Percentiles rank a stretch among this genome's conserved stretches.
Evolutionary conservation across 2,329 filamentous ascomycete genomes (phyloP).

Genomic region (Cytospora piceae): DNA sequence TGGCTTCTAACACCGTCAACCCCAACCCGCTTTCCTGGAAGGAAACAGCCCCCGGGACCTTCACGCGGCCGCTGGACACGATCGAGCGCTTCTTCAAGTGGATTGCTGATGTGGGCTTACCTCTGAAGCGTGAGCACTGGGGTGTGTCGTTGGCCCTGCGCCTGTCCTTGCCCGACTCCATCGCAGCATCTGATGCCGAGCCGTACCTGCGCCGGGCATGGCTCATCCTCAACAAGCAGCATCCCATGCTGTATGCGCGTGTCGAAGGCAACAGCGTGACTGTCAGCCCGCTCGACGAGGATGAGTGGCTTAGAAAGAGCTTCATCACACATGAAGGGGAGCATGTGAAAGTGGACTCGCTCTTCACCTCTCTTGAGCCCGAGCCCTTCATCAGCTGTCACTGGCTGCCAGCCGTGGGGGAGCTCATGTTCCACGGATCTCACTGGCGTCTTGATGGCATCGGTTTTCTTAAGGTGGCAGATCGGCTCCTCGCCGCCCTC

Average conservation of each 20-base stretch:
- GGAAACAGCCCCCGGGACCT: slow-evolving; percentile 1
- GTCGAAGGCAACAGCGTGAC: neutral
- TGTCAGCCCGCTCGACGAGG: slow-evolving; percentile 3
- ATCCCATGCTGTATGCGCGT: slow-evolving; percentile 7
- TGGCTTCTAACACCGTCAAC: neutral
- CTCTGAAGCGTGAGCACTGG: slow-evolving; percentile 13
- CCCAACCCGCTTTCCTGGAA: slow-evolving; percentile 1
- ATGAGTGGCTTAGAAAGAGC: slow-evolving; percentile 7
- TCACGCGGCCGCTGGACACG: slow-evolving; percentile 9
- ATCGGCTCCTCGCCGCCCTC: neutral
- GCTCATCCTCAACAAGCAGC: slow-evolving; percentile 15
- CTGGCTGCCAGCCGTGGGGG: slow-evolving; percentile 1
- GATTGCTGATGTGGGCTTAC: slow-evolving; percentile 3
- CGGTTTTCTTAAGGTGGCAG: slow-evolving; percentile 8
- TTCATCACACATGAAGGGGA: slow-evolving; percentile 4
- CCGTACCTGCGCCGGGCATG: slow-evolving; percentile 8
- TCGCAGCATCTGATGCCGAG: neutral
- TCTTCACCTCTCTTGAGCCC: slow-evolving; percentile 7
- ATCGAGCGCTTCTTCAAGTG: slow-evolving; percentile 18
- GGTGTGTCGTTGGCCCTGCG: slow-evolving; percentile 1
- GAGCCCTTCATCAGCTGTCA: neutral
- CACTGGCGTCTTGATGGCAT: slow-evolving; percentile 15
- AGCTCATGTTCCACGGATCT: neutral
- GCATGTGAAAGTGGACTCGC: slow-evolving; percentile 4
- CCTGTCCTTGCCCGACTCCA: slow-evolving; percentile 3